Base-by-base conservation (phyloP, 352 stramenopile species). In the Globisporangium alternatum region DNA sequence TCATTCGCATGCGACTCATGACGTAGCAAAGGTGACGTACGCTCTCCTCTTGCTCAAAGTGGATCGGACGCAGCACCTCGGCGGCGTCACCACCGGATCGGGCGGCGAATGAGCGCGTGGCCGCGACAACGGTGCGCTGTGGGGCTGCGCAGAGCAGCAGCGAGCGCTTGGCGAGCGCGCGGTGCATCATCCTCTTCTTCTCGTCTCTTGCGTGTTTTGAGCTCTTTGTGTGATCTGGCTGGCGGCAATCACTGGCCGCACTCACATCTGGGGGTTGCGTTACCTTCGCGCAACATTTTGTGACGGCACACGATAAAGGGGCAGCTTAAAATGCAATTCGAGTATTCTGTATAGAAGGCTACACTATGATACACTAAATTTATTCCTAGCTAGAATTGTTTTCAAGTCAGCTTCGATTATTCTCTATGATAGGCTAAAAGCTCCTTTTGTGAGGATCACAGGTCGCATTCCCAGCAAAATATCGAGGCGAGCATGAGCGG, bases 31-130 rank as follows among this genome's bases (percentile, higher is more conserved):
- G 39, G 4, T 8, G 22, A 78, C 77, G 64, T 76, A 91, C 82
- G 53, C 81, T 68, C 45, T 81, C 72, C 48, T 89, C 77, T 62
- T 85, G 74, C 52, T 85, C 80, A 61, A 92, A 89, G 74, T 92
- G 81, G 66, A 92, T 92, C 7, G 70, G 70, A 57, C 83, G 83
- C 60, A 92, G 22, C 48, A 61, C 48, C 2, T 75, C 67, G 37
- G 65, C 45, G 2, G 39, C 41, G 22, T 62, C 57, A 3, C 66
- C 31, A 12, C 66, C 33, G 5, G 65, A 56, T 31, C 65, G 66
- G 43, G 57, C 44, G 21, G 74, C 65, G 37, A 81, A 72, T 39
- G 56, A 70, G 76, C 47, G 58, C 17, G 61, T 67, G 69, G 33
- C 30, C 55, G 60, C 33, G 51, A 48, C 67, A 64, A 60, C 10